Conservation (phyloP, 148 eudicot species). For the Dianthus caryophyllus region DNA sequence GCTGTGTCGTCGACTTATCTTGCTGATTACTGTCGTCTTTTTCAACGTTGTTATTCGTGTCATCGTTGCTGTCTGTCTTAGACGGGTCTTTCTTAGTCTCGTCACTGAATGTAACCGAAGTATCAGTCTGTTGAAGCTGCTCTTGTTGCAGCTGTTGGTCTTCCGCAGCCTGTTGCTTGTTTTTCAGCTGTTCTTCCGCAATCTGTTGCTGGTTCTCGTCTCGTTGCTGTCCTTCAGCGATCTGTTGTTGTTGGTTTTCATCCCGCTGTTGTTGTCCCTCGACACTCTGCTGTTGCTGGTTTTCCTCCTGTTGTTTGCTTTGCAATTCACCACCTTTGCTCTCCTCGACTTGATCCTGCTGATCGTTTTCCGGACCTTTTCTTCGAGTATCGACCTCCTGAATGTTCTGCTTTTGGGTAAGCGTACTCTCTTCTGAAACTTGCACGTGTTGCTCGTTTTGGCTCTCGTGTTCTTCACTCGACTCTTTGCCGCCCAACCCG, state of each 20-base stretch:
- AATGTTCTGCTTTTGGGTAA: slow-evolving; percentile 35
- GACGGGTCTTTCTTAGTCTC: slow-evolving; percentile 33
- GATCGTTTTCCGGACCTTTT: slow-evolving; percentile 21
- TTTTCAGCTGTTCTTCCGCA: slow-evolving; percentile 16
- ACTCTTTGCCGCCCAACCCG: slow-evolving; percentile 30
- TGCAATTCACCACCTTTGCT: slow-evolving; percentile 11
- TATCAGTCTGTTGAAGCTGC: slow-evolving; percentile 23
- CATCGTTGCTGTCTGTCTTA: slow-evolving; percentile 34
- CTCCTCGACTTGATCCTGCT: slow-evolving; percentile 19
- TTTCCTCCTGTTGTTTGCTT: slow-evolving; percentile 15
- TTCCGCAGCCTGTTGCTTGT: slow-evolving; percentile 22
- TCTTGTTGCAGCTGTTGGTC: slow-evolving; percentile 24
- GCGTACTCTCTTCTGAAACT: slow-evolving; percentile 43
- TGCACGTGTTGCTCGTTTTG: slow-evolving; percentile 29
- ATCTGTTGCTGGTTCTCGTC: slow-evolving; percentile 25
- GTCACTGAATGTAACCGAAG: slow-evolving; percentile 30
- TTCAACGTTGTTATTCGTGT: slow-evolving; percentile 10
- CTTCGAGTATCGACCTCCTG: slow-evolving; percentile 17
- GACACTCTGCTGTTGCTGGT: slow-evolving; percentile 11
- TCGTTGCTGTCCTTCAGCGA: slow-evolving; percentile 14
- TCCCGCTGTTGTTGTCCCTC: slow-evolving; percentile 17
- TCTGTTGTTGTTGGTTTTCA: slow-evolving; percentile 15
- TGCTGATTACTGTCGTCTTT: slow-evolving; percentile 19
- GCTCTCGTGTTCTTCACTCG: slow-evolving; percentile 30
- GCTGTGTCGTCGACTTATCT: slow-evolving; percentile 17